Conservation (phyloP, 2,329 filamentous ascomycete genomes). For the Didymella pomorum region DNA sequence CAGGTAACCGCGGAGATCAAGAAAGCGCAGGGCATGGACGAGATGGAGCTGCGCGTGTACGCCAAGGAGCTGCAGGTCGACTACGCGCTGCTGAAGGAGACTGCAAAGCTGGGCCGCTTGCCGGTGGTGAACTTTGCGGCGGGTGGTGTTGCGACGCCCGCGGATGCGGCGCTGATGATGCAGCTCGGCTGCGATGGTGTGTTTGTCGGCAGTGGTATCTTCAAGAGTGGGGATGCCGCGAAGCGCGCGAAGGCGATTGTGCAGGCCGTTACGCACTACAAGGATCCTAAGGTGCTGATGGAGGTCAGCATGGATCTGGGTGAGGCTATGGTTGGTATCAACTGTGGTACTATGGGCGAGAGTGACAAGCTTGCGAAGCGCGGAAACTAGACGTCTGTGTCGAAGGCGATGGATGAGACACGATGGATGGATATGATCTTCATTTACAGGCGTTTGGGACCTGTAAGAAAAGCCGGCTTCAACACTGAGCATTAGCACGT, state of each 20-base stretch:
- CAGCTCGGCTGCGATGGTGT: slow-evolving; percentile 97
- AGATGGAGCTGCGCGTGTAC: slow-evolving; percentile 77
- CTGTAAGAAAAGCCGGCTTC: slow-evolving; percentile 18
- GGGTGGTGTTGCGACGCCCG: slow-evolving; percentile 98
- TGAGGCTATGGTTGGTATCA: slow-evolving; percentile 98
- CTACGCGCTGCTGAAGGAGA: slow-evolving; percentile 81
- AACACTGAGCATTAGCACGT: slow-evolving; percentile 12
- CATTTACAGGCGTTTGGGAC: slow-evolving; percentile 17
- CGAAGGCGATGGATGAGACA: background rate
- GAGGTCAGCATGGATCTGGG: slow-evolving; percentile 88
- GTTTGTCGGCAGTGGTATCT: slow-evolving; percentile 96
- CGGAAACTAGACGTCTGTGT: slow-evolving; percentile 72
- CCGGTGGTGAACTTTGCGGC: slow-evolving; percentile 98
- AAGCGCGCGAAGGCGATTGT: slow-evolving; percentile 95
- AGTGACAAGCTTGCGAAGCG: slow-evolving; percentile 83
- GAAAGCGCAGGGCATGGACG: slow-evolving; percentile 69
- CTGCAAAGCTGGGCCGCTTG: slow-evolving; percentile 83
- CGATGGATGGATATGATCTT: slow-evolving; percentile 5
- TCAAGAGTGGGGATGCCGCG: slow-evolving; percentile 91
- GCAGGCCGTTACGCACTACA: slow-evolving; percentile 89
- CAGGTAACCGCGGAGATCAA: slow-evolving; percentile 85
- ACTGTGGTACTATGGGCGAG: slow-evolving; percentile 78
- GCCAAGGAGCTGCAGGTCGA: slow-evolving; percentile 84
- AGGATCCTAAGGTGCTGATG: slow-evolving; percentile 83
- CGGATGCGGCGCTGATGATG: slow-evolving; percentile 98